Base-by-base conservation (phyloP, 202 grass and related monocot species). In the Carex arenaria region DNA sequence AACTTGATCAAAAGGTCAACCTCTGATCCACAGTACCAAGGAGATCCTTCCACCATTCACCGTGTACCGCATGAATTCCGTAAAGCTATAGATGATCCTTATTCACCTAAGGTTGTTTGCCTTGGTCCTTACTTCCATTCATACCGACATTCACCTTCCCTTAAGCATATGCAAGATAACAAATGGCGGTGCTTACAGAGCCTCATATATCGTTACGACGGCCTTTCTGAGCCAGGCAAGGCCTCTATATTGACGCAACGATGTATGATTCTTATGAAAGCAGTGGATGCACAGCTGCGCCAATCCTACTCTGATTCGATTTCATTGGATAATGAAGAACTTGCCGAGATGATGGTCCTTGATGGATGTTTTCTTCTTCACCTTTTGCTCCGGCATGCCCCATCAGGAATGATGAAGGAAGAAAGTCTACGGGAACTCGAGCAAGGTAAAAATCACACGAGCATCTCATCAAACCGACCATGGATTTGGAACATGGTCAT, bases 311-410 rank as follows among this genome's bases (percentile, higher is more conserved):
- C 84, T 17, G 38, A 79, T 34, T 69, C 67, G 28, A 34, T 88
- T 76, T 22, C 65, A 40, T 61, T 92, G 53, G 68, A 83, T 12
- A 54, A 89, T 19, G 86, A 89, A 51, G 67, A 91, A 42, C 81
- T 89, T 26, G 56, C 55, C 4, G 7, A 87, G 82, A 87, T 89
- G 87, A 76, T 91, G 80, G 77, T 93, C 38, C 82, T 93, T 13
- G 86, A 91, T 81, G 87, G 89, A 51, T 90, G 88, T 53, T 93
- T 93, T 36, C 49, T 83, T 72, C 20, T 84, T n/a, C 84, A 69
- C 55, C 71, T 79, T 45, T 67, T 77, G 43, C 22, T 80, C 0
- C 68, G 68, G 65, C 72, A 80, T 56, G 80, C 80, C 67, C 22
- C 53, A 2, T 53, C 60, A n/a, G 57, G 67, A 17, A 84, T 74